Base-by-base conservation (phyloP, 2,329 filamentous ascomycete species). In the Hypomyces rosellus region DNA sequence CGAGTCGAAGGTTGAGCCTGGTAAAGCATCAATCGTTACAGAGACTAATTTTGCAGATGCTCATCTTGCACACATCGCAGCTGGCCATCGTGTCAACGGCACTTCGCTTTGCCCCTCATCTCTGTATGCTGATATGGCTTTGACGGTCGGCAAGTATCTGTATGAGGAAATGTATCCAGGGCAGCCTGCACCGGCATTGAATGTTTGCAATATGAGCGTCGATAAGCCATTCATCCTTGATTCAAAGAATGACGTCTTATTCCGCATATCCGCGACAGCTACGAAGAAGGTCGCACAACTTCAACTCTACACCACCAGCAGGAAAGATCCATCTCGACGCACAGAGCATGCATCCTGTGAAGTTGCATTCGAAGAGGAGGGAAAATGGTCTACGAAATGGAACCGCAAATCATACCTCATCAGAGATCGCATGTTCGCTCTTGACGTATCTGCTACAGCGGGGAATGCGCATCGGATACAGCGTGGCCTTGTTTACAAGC, bases 51-150 rank as follows among this genome's bases (percentile, higher is more conserved):
- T 88, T 44, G 76, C 77, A 20, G 78, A 86, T 34, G 75, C 78
- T 34, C 80, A 86, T 58, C 73, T 87, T 22, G 77, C 78, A 61
- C 50, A 64, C 44, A 74, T 82, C 7, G 78, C 85, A 49, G 73
- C 73, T 44, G 84, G 85, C 22, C 85, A 88, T 63, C 68, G 81
- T 59, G 82, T 87, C 63, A 86, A 88, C 61, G 82, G 81, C 45
- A 76, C 77, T 50, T 74, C 80, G 41, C 73, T 88, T 11, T 85
- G 81, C 59, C 82, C 85, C 6, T 86, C 84, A 2, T 71, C 73
- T 4, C 63, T 56, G 7, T 60, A 84, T 53, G 81, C 78, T 13
- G 83, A 86, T 54, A 83, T 85, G 66, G 80, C 78, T 3, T 74
- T 81, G 66, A 86, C 82, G 2, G 67, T 85, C 13, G 77, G 75